Conservation (phyloP, 1,139 yeast species). For the Pichia sp. region DNA sequence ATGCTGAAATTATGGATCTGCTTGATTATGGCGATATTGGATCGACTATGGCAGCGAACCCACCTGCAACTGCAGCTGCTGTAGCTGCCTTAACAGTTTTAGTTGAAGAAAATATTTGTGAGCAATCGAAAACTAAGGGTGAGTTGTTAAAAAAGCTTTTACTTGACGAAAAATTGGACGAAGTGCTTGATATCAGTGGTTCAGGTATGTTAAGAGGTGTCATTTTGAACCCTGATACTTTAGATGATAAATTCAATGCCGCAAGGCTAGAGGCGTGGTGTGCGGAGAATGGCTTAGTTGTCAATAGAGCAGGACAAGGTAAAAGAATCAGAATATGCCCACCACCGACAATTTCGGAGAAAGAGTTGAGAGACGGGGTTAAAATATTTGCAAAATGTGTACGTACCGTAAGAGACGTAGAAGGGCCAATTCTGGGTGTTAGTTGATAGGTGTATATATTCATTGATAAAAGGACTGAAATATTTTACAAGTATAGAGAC, state of each 20-base stretch:
- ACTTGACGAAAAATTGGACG: slow-evolving; percentile 34
- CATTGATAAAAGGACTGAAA: neutral
- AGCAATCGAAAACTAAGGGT: slow-evolving; percentile 64
- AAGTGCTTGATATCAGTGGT: slow-evolving; percentile 7
- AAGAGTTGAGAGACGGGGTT: slow-evolving; percentile 70
- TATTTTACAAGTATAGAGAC: slow-evolving; percentile 14
- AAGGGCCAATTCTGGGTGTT: slow-evolving; percentile 18
- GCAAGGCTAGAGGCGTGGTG: slow-evolving; percentile 90
- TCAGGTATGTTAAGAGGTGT: slow-evolving; percentile 78
- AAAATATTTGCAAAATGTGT: slow-evolving; percentile 27
- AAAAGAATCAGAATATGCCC: slow-evolving; percentile 89
- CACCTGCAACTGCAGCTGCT: slow-evolving; percentile 84
- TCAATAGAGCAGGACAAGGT: slow-evolving; percentile 91
- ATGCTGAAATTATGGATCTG: slow-evolving; percentile 69
- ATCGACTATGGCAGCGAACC: slow-evolving; percentile 93
- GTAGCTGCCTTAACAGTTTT: slow-evolving; percentile 85
- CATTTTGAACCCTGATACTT: slow-evolving; percentile 56
- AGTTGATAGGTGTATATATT: neutral
- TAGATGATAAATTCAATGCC: slow-evolving; percentile 57
- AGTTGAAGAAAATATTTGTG: slow-evolving; percentile 70
- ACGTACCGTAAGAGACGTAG: slow-evolving; percentile 8
- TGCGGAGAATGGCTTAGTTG: slow-evolving; percentile 72
- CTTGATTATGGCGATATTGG: slow-evolving; percentile 90
- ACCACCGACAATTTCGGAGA: slow-evolving; percentile 78
- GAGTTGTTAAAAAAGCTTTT: slow-evolving; percentile 54